Conservation (phyloP, 2,329 filamentous ascomycete species). For the Colletotrichum acutatum region DNA sequence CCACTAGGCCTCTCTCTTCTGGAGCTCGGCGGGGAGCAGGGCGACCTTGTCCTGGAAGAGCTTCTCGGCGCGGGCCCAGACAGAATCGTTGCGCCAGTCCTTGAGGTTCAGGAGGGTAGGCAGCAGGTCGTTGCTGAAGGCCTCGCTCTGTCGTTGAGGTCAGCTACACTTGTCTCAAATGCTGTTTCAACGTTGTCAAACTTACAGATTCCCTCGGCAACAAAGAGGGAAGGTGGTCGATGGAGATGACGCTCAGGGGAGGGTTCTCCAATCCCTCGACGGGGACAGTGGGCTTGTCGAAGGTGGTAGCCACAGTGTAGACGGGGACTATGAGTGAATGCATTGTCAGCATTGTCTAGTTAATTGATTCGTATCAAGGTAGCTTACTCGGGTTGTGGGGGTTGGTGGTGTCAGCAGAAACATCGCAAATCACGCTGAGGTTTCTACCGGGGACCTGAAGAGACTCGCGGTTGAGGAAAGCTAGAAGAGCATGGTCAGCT, state of each 20-base stretch:
- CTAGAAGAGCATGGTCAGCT: slow-evolving; percentile 55
- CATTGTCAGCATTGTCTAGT: slow-evolving; percentile 35
- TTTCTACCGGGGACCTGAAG: slow-evolving; percentile 76
- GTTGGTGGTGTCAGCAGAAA: slow-evolving; percentile 80
- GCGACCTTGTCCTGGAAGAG: slow-evolving; percentile 86
- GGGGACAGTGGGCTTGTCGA: slow-evolving; percentile 85
- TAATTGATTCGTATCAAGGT: neutral
- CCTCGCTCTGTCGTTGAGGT: slow-evolving; percentile 66
- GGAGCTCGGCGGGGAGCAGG: slow-evolving; percentile 61
- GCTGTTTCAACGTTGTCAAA: neutral
- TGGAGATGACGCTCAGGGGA: slow-evolving; percentile 83
- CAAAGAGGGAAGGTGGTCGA: slow-evolving; percentile 86
- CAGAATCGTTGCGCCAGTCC: slow-evolving; percentile 75
- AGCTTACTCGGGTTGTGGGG: slow-evolving; percentile 63
- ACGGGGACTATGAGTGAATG: slow-evolving; percentile 69
- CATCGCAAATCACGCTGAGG: slow-evolving; percentile 84
- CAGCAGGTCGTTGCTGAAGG: slow-evolving; percentile 82
- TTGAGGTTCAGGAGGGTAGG: slow-evolving; percentile 83
- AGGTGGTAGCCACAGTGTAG: slow-evolving; percentile 87
- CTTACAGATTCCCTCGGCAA: slow-evolving; percentile 79
- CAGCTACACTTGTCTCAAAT: neutral
- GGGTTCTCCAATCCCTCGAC: slow-evolving; percentile 70
- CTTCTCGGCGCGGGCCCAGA: slow-evolving; percentile 89
- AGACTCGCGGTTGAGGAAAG: slow-evolving; percentile 80
- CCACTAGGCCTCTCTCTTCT: slow-evolving; percentile 33